phyloP scores from a whole-genome alignment of 257 asterid species.

The Prunella vulgaris region DNA sequence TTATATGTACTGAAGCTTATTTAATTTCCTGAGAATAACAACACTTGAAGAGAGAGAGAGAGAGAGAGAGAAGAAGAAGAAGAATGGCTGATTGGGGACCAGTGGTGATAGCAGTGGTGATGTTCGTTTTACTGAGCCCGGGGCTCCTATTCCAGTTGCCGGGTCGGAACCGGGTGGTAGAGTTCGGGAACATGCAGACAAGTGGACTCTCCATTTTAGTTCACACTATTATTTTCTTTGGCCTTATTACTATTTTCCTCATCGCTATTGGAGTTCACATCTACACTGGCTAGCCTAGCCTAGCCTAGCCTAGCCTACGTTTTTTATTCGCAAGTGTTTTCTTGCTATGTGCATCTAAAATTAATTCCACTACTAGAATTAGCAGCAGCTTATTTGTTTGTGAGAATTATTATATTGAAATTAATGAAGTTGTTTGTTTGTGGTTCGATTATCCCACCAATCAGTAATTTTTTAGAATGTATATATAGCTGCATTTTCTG shows the following conservation, averaged over 20 bases:
- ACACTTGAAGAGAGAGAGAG: neutral
- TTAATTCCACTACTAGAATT: too few species aligned
- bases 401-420: too few species aligned
- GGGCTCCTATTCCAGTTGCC: conserved; percentile 81
- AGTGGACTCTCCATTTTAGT: conserved; percentile 58
- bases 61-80: neutral
- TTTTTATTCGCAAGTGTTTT: too few species aligned
- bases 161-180: conserved; percentile 54
- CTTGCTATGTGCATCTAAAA: too few species aligned
- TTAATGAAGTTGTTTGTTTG: too few species aligned
- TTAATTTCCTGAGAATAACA: neutral
- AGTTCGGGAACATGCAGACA: conserved; percentile 67
- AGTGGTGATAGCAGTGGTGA: conserved; percentile 74
- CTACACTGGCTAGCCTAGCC: conserved; percentile 31
- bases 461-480: too few species aligned
- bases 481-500: too few species aligned
- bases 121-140: conserved; percentile 74
- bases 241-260: conserved; percentile 64
- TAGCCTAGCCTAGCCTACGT: too few species aligned
- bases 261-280: conserved; percentile 74
- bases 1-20: too few species aligned
- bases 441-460: too few species aligned
- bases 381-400: too few species aligned
- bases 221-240: conserved; percentile 63
- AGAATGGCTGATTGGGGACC: conserved; percentile 86